Evolutionary conservation across 495 filamentous ascomycete species (phyloP).

Genomic region (Daldinia caldariorum): DNA sequence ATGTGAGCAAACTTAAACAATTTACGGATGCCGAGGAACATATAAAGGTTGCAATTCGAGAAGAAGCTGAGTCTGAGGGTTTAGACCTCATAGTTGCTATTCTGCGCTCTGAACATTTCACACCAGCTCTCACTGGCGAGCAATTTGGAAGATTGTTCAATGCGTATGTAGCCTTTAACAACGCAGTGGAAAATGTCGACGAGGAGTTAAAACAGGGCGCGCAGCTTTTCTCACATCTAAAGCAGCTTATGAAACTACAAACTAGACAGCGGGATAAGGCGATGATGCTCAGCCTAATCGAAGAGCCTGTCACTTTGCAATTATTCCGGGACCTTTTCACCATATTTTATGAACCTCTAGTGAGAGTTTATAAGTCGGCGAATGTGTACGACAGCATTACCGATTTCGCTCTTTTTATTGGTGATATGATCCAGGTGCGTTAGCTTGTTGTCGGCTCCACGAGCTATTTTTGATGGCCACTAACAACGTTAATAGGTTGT

Average conservation of each 20-base stretch:
- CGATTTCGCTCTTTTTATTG: conserved; percentile 91
- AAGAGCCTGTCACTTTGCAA: conserved; percentile 92
- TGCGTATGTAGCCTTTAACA: conserved; percentile 96
- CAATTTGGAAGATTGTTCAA: conserved; percentile 90
- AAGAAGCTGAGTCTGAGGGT: conserved; percentile 73
- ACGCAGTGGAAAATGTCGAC: conserved; percentile 90
- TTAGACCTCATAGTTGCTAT: conserved; percentile 87
- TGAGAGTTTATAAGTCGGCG: conserved; percentile 97
- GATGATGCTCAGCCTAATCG: conserved; percentile 96
- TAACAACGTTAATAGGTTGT: conserved; percentile 65
- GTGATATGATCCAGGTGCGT: conserved; percentile 80
- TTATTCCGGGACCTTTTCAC: conserved; percentile 96
- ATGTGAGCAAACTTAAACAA: conserved; percentile 82
- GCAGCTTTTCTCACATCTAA: conserved; percentile 90
- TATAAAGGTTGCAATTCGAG: conserved; percentile 75
- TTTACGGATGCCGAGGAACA: conserved; percentile 79
- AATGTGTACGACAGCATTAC: conserved; percentile 98
- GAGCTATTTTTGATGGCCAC: not conserved
- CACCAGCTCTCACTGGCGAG: conserved; percentile 71
- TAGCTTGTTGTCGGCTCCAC: not conserved
- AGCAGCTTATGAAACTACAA: conserved; percentile 93
- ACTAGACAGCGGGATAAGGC: conserved; percentile 92
- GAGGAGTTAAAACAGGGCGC: conserved; percentile 88
- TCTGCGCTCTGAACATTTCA: conserved; percentile 75
- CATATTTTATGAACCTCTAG: conserved; percentile 97